Conservation (phyloP, 345 rosid species). For the Gossypium bickii region DNA sequence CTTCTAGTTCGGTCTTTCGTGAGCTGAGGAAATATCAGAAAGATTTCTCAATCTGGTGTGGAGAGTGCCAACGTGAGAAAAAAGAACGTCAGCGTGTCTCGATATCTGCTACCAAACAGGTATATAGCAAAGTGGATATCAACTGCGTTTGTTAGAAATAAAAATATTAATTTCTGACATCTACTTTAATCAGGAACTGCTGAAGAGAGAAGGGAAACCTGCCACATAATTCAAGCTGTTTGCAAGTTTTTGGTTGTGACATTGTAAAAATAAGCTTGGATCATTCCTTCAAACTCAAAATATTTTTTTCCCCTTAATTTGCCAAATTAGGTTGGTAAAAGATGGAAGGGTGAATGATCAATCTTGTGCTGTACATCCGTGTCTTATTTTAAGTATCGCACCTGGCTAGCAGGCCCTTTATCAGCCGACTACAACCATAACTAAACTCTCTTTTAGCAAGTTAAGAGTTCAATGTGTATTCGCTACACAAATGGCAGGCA, state of each 20-base stretch:
- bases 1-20: slow-evolving; percentile 66
- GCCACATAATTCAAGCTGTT: slow-evolving; percentile 28
- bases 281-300: background rate
- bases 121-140: slow-evolving; percentile 27
- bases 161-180: background rate
- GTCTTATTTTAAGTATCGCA: background rate
- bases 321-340: background rate
- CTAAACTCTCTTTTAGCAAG: background rate
- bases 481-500: too few species aligned
- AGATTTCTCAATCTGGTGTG: slow-evolving; percentile 85
- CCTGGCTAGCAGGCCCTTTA: too few species aligned
- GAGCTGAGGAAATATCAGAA: slow-evolving; percentile 81
- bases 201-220: slow-evolving; percentile 40
- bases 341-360: background rate
- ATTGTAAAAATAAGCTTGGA: slow-evolving; percentile 21
- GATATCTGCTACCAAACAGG: slow-evolving; percentile 61
- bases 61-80: slow-evolving; percentile 72
- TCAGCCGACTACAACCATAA: background rate
- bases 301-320: background rate
- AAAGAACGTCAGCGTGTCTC: slow-evolving; percentile 48
- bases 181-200: slow-evolving; percentile 34
- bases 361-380: background rate
- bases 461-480: background rate
- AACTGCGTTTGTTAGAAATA: background rate
- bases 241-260: slow-evolving; percentile 10